A percentile compares a stretch with the other conserved stretches of the same genome.
Conservation (phyloP, 495 filamentous ascomycete species). For the Penicillium parvum region DNA sequence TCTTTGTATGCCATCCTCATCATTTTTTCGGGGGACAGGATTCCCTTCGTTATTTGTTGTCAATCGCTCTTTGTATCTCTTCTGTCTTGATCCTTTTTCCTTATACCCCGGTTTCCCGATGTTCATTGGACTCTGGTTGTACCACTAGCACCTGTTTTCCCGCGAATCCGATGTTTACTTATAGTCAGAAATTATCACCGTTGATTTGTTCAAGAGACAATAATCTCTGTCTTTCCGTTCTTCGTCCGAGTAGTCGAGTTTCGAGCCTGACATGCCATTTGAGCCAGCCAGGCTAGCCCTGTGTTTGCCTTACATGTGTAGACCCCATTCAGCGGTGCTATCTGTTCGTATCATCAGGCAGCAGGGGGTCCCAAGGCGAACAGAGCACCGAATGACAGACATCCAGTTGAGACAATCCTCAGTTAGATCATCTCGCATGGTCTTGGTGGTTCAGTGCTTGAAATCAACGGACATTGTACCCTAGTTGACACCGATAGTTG, state of each 20-base stretch:
- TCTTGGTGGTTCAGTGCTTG: not conserved
- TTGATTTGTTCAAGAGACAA: too few relatives aligned
- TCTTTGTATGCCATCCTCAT: conserved; percentile 8
- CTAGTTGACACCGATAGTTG: not conserved
- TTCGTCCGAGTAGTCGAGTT: too few relatives aligned
- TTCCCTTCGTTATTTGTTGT: conserved; percentile 20
- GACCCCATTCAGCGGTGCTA: not conserved
- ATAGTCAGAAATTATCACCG: conserved; percentile 16
- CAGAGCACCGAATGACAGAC: conserved; percentile 7
- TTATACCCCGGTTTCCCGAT: conserved; percentile 36
- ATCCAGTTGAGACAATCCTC: conserved; percentile 10
- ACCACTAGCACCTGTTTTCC: conserved; percentile 25
- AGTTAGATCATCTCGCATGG: conserved; percentile 12
- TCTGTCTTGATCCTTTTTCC: conserved; percentile 19
- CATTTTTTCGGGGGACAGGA: conserved; percentile 14
- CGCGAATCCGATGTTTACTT: conserved; percentile 15
- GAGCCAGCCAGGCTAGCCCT: too few relatives aligned
- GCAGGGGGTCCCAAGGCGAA: conserved; percentile 6
- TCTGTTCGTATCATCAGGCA: conserved; percentile 1
- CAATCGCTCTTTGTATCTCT: conserved; percentile 13
- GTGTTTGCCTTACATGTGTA: not conserved
- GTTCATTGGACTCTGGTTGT: conserved; percentile 37
- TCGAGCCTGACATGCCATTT: too few relatives aligned
- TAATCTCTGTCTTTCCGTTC: too few relatives aligned
- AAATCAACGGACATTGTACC: not conserved